Evolutionary conservation across 768 basidiomycete species (phyloP).

Genomic region (Pisolithus marmoratus): DNA sequence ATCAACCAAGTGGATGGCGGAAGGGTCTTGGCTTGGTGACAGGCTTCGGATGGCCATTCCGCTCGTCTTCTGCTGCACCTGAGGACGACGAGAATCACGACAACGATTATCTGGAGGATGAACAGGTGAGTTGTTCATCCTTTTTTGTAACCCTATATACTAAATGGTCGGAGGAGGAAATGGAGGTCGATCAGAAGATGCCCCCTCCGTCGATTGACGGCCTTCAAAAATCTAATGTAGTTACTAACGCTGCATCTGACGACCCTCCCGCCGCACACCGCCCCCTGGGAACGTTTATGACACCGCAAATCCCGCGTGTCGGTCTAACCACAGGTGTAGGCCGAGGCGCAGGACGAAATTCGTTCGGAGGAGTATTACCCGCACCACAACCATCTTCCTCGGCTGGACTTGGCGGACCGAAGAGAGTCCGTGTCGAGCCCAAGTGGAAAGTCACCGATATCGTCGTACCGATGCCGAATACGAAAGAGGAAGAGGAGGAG

Average conservation of each 20-base stretch:
- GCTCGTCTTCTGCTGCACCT: conserved; percentile 19
- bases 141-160: too few relatives aligned
- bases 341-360: conserved; percentile 27
- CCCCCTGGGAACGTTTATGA: conserved; percentile 44
- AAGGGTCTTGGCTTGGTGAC: conserved; percentile 30
- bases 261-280: conserved; percentile 10
- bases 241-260: not conserved
- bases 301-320: conserved; percentile 38
- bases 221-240: not conserved
- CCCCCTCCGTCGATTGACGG: not conserved
- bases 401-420: conserved; percentile 31
- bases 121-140: conserved; percentile 15
- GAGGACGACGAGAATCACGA: conserved; percentile 8
- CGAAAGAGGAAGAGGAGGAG: conserved; percentile 3
- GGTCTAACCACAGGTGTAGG: conserved; percentile 6
- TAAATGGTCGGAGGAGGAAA: not conserved
- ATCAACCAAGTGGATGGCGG: conserved; percentile 21
- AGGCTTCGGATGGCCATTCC: conserved; percentile 25
- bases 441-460: conserved; percentile 56
- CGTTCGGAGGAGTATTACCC: conserved; percentile 33
- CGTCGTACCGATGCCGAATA: conserved; percentile 33
- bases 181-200: not conserved
- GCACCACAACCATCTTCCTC: not conserved
- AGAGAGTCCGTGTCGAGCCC: conserved; percentile 42
- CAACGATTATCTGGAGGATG: conserved; percentile 3